Conservation (phyloP, 768 basidiomycete species). For the Russula dissimulans region DNA sequence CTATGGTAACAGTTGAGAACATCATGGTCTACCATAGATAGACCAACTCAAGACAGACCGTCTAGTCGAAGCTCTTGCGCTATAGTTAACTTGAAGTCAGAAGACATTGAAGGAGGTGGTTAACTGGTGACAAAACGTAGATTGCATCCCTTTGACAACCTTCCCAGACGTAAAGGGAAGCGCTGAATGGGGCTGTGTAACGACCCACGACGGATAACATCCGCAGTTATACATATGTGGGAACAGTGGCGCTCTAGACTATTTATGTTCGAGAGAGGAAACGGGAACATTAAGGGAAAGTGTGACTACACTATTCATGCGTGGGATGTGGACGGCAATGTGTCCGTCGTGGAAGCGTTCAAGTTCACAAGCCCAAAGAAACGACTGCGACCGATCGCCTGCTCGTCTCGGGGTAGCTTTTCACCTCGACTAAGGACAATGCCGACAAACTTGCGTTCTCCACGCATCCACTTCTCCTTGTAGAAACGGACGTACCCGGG, state of each 20-base stretch:
- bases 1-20: constrained; percentile 27
- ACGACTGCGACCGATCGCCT: constrained; percentile 66
- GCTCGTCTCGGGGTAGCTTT: constrained; percentile 76
- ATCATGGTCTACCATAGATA: neutral
- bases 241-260: neutral
- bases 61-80: constrained; percentile 29
- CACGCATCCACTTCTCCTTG: constrained; percentile 64
- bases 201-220: neutral
- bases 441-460: constrained; percentile 74
- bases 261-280: neutral
- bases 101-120: constrained; percentile 17
- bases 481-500: constrained; percentile 96
- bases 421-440: constrained; percentile 78
- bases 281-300: neutral
- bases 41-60: constrained; percentile 26
- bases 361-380: constrained; percentile 73
- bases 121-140: neutral
- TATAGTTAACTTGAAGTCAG: constrained; percentile 30
- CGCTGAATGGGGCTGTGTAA: neutral
- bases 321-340: neutral
- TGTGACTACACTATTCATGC: neutral
- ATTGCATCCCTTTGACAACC: neutral
- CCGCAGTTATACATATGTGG: neutral
- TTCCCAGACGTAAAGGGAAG: neutral
- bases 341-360: constrained; percentile 23